These are phyloP conservation scores for Aureobasidium vineae DNA, from an alignment of 2,329 filamentous ascomycete genomes.

Conservation along the genomic window DNA sequence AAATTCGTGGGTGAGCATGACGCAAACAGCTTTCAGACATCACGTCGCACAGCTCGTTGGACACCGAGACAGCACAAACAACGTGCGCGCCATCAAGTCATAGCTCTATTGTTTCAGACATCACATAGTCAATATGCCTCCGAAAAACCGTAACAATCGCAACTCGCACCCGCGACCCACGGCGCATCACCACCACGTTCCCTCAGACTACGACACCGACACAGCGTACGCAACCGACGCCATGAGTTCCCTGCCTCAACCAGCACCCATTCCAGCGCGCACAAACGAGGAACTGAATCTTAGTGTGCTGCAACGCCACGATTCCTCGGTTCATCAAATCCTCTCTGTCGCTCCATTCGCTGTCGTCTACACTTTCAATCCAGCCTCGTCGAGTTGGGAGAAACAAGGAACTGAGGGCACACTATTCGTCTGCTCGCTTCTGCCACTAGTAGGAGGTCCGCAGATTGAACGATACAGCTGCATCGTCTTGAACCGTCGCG, in stretches of 20 bases:
- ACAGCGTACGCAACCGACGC: constrained; percentile 40
- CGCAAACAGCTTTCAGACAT: background rate
- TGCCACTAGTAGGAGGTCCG: constrained; percentile 37
- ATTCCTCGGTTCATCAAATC: constrained; percentile 70
- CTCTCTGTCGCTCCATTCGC: constrained; percentile 80
- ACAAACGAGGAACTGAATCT: constrained; percentile 87
- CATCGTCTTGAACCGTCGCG: constrained; percentile 50
- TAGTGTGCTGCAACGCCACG: constrained; percentile 75
- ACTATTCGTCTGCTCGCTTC: constrained; percentile 75
- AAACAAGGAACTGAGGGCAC: constrained; percentile 83
- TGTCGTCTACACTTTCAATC: constrained; percentile 77
- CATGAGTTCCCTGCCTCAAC: constrained; percentile 11
- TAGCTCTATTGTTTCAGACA: background rate
- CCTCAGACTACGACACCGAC: constrained; percentile 56
- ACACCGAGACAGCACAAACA: constrained; percentile 2
- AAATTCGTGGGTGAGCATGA: background rate
- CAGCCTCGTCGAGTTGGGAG: constrained; percentile 68
- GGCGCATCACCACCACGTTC: constrained; percentile 17
- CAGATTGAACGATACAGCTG: constrained; percentile 44
- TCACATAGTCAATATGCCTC: background rate
- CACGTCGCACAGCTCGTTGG: constrained; percentile 1
- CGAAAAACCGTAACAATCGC: constrained; percentile 22
- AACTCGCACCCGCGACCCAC: constrained; percentile 11
- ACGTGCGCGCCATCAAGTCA: background rate
- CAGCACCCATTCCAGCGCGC: constrained; percentile 51